Conservation (phyloP, 2,329 filamentous ascomycete genomes). For the Aspergillus aculeatus region DNA sequence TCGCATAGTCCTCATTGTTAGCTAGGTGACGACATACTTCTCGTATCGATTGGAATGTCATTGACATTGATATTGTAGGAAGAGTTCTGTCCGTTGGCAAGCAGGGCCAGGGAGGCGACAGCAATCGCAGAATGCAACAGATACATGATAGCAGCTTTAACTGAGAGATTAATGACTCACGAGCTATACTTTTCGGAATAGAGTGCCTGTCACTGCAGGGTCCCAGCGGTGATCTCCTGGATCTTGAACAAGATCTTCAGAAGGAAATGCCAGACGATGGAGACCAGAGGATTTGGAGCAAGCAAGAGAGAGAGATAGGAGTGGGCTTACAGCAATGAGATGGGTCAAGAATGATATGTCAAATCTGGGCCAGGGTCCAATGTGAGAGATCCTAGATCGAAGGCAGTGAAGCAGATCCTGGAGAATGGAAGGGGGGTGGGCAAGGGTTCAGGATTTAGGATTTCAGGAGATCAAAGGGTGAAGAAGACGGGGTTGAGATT, state of each 20-base stretch:
- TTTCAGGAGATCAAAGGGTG: slow-evolving; percentile 1
- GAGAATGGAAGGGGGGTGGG: neutral
- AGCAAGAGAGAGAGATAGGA: neutral
- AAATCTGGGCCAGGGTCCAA: neutral
- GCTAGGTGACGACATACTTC: slow-evolving; percentile 29
- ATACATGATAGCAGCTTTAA: slow-evolving; percentile 23
- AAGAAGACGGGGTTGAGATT: neutral
- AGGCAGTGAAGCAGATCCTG: neutral
- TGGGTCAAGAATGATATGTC: neutral
- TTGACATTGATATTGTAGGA: slow-evolving; percentile 34
- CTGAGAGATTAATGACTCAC: neutral
- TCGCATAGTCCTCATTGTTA: neutral
- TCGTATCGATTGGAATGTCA: slow-evolving; percentile 35
- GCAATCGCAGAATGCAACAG: slow-evolving; percentile 31
- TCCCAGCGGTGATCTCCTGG: slow-evolving; percentile 4
- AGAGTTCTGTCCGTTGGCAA: slow-evolving; percentile 34
- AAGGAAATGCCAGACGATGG: neutral
- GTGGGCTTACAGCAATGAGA: neutral
- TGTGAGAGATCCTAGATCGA: neutral
- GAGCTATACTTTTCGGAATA: neutral
- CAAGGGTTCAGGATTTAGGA: neutral
- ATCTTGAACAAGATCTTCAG: neutral
- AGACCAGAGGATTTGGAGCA: neutral
- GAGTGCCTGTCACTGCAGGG: neutral
- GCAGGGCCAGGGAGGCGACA: slow-evolving; percentile 29